Percentiles rank a stretch among this genome's conserved stretches.
Evolutionary conservation across 208 protist genomes (phyloP).

Genomic region (Trypanosoma melophagium): DNA sequence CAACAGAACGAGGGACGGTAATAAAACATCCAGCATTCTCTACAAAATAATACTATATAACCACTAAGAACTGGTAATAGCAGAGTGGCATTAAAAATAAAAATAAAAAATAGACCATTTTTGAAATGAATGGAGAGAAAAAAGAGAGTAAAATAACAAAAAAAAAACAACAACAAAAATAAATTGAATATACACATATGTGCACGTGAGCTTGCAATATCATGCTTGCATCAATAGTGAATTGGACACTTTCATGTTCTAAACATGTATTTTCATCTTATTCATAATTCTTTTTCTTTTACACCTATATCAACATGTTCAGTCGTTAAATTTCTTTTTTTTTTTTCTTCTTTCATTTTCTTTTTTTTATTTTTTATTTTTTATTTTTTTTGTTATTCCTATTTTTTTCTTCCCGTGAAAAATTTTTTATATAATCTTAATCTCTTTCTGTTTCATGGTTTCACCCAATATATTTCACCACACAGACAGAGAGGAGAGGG

Average conservation of each 20-base stretch:
- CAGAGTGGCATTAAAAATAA: conserved; percentile 3
- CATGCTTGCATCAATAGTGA: no score
- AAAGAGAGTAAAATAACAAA: no score
- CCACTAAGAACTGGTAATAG: no score
- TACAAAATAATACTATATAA: no score
- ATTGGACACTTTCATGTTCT: no score
- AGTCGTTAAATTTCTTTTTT: background rate
- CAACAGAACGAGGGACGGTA: conserved; percentile 17
- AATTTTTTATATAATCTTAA: background rate
- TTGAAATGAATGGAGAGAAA: background rate
- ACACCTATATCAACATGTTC: no score
- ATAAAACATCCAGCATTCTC: conserved; percentile 3
- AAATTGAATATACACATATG: no score
- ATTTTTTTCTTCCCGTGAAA: background rate
- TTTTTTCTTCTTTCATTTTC: conserved; percentile 6
- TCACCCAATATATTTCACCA: background rate
- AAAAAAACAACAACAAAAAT: no score
- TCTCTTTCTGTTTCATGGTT: conserved; percentile 14
- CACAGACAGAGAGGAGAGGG: background rate
- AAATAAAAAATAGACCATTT: conserved; percentile 17
- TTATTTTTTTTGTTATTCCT: background rate
- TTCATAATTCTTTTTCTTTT: conserved; percentile 8
- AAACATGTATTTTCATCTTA: background rate
- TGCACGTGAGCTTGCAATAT: no score
- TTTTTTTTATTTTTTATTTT: conserved; percentile 11